Evolutionary conservation across 345 rosid genomes (phyloP), one percentile per base, ranked within the genome.

Genomic region (Clarkia xantiana): DNA sequence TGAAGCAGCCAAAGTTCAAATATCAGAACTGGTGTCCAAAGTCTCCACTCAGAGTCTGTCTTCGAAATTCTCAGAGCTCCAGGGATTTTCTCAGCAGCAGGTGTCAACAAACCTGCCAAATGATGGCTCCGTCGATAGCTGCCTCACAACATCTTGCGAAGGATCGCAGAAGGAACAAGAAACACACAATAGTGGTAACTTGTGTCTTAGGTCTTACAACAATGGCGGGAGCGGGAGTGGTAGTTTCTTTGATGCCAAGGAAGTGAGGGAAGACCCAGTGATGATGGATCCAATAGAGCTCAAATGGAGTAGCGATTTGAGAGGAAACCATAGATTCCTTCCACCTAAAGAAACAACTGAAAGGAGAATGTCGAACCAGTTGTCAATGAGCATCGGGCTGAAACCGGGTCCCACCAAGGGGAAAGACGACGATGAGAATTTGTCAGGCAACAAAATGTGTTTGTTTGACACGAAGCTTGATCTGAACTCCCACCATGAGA

Each of bases 1-100:
- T 5, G 96, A 91, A 73, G 93, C 87, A 45, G 85, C 98, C 10
- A 86, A 84, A 66, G 84, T 77, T 61, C 89, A 86, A 62, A 77
- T 90, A 54, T 86, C 96, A 1, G 94, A 86, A 54, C 54, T 90
- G 56, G 94, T 70, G 55, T 78, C 91, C 23, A 78, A 81, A 73
- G 81, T 83, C 53, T 63, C 91, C 19, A 55, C 80, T 14, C 81
- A 85, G 54, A 74, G 84, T 69, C 72, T 79, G 42, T 82, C 70
- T 52, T 62, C 97, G 1, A 67, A 79, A 48, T 74, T 80, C 62
- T 66, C 79, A 3, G 86, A 79, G 59, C 57, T 71, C n/a, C n/a
- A n/a, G n/a, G 78, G 71, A 20, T n/a, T n/a, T n/a, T n/a, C n/a
- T n/a, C n/a, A n/a, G 34, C 94, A 74, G 64, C 41, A 66, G 49